Evolutionary conservation across 805 yeast genomes (phyloP).

Genomic region (Kregervanrija delftensis): DNA sequence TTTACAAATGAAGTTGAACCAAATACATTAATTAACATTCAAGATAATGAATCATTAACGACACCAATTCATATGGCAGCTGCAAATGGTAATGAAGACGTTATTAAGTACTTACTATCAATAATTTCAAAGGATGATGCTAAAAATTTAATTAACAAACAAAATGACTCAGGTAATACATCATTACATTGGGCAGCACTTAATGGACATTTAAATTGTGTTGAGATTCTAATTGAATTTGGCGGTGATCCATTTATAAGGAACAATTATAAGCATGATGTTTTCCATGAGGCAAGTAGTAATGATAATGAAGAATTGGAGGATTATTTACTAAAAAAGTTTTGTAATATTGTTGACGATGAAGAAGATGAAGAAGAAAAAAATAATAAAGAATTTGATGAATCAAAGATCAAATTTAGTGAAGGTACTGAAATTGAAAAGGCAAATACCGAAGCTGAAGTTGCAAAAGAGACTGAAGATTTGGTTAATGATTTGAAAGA

Average conservation of each 20-base stretch:
- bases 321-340: constrained; percentile 66
- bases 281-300: constrained; percentile 83
- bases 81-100: constrained; percentile 83
- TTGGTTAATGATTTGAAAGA: constrained; percentile 11
- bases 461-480: constrained; percentile 23
- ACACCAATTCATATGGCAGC: constrained; percentile 94
- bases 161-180: constrained; percentile 84
- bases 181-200: constrained; percentile 95
- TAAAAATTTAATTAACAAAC: constrained; percentile 37
- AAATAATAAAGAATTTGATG: constrained; percentile 28
- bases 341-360: constrained; percentile 54
- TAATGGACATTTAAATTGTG: constrained; percentile 75
- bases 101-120: constrained; percentile 52
- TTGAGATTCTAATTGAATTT: constrained; percentile 64
- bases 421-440: constrained; percentile 51
- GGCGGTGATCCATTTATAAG: constrained; percentile 76
- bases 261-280: constrained; percentile 73
- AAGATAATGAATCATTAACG: constrained; percentile 57
- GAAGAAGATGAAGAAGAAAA: constrained; percentile 36
- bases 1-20: constrained; percentile 52
- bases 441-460: constrained; percentile 31
- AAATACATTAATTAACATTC: constrained; percentile 34
- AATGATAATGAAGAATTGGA: constrained; percentile 72
- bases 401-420: constrained; percentile 29
- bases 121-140: constrained; percentile 40